Evolutionary conservation across 768 basidiomycete species (phyloP), one percentile per base, ranked within the genome.

Genomic region (Steccherinum ochraceum): DNA sequence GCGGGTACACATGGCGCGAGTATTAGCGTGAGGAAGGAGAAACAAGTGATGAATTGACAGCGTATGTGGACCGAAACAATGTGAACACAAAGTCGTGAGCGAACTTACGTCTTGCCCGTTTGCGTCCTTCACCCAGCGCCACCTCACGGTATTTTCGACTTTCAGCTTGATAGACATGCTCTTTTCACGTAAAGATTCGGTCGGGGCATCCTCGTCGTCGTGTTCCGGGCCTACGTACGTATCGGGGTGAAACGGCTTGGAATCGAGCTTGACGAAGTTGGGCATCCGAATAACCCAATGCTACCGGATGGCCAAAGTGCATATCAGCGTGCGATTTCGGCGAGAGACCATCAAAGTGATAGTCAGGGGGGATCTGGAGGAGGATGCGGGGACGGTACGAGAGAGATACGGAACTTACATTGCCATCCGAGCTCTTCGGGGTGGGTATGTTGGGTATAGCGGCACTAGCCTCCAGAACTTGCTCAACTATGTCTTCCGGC

Each of bases 261-360:
- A 79, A 60, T 94, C 90, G 47, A 96, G 77, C 61, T 86, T 84
- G 51, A 99, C 84, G 63, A 90, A 96, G 63, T 89, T 90, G n/a
- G 95, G 96, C 65, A 96, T 81, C 40, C 90, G 83, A 50, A 95
- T 81, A 48, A 93, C 86, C 93, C 93, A 97, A 58, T 85, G 82
- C 91, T 92, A 48, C 21, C 16, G 16, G 11, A 39, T 11, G 11
- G 41, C 41, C 7, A 43, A 43, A 43, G 10, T 7, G n/a, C 10
- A 23, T 19, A 43, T 43, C 10, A 23, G 41, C 30, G 30, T 35
- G 30, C 16, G 30, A 35, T 16, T 16, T 35, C 16, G n/a, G 7
- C 30, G 30, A 35, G 30, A 35, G 30, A 35, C 30, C 7, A 35
- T n/a, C n/a, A n/a, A n/a, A n/a, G n/a, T n/a, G n/a, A 35, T 7